Evolutionary conservation across 1,139 yeast species (phyloP).

Genomic region (Protomyces pachydermus): DNA sequence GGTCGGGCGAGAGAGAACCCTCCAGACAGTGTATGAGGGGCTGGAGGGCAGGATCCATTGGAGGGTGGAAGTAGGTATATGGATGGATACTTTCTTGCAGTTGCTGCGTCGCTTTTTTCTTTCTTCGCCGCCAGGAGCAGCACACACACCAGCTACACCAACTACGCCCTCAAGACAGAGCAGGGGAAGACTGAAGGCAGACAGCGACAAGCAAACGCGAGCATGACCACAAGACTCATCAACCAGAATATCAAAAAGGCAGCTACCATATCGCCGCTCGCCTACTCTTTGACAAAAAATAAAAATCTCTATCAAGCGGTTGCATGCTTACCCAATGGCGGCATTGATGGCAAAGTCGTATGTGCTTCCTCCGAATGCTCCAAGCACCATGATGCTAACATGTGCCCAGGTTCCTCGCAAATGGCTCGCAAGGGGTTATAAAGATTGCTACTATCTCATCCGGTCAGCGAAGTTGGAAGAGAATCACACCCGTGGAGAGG

Average conservation of each 20-base stretch:
- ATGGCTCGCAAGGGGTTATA: not conserved
- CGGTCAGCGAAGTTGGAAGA: not conserved
- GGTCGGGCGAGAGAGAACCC: conserved; percentile 72
- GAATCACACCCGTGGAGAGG: not conserved
- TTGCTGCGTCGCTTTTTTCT: not conserved
- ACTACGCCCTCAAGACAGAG: no score
- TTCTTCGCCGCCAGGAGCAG: not conserved
- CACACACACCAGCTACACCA: not conserved
- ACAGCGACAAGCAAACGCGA: no score
- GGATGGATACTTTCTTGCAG: not conserved
- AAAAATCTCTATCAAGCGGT: not conserved
- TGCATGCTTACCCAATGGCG: not conserved
- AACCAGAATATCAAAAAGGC: not conserved
- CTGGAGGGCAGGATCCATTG: conserved; percentile 19
- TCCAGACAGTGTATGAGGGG: conserved; percentile 55
- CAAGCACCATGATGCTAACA: not conserved
- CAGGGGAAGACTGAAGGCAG: no score
- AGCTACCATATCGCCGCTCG: not conserved
- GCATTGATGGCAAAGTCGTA: not conserved
- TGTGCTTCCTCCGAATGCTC: not conserved
- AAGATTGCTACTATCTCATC: not conserved
- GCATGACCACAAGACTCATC: not conserved
- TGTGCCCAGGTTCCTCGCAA: not conserved
- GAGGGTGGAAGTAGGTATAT: not conserved
- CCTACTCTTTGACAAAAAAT: not conserved